These are phyloP conservation scores for Violaceomyces palustris DNA, from an alignment of 1,284 basidiomycete species.

Conservation along the genomic window DNA sequence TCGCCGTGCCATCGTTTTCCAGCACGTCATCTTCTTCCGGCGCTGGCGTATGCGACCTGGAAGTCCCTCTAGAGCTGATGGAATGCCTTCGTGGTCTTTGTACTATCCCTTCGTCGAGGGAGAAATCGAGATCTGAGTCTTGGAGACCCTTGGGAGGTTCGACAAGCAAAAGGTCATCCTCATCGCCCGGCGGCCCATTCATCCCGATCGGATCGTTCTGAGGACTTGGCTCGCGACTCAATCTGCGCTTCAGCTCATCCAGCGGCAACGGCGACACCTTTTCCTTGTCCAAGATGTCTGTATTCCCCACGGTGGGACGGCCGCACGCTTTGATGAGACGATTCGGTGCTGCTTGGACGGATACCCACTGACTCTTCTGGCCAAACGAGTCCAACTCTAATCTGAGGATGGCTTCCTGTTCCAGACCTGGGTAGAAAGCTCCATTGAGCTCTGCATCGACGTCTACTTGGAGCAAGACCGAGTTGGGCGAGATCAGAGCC, in stretches of 20 bases:
- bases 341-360: slow-evolving; percentile 5
- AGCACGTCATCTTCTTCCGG: not conserved
- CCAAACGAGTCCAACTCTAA: not conserved
- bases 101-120: slow-evolving; percentile 5
- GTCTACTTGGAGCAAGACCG: not conserved
- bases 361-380: not conserved
- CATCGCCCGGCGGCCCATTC: slow-evolving; percentile 3
- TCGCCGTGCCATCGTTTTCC: not conserved
- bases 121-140: slow-evolving; percentile 18
- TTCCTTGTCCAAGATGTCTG: not conserved
- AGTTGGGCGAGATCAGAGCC: not conserved
- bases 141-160: slow-evolving; percentile 21
- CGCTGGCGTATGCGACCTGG: not conserved
- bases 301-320: not conserved
- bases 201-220: not conserved
- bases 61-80: not conserved
- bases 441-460: slow-evolving; percentile 2
- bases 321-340: slow-evolving; percentile 15
- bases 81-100: not conserved
- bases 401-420: not conserved
- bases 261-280: too few species aligned
- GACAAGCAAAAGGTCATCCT: slow-evolving; percentile 18
- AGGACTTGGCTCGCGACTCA: slow-evolving; percentile 2
- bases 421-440: slow-evolving; percentile 19
- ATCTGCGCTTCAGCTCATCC: too few species aligned